Conservation (phyloP, 768 basidiomycete species). For the Xerocomellus intermedius region DNA sequence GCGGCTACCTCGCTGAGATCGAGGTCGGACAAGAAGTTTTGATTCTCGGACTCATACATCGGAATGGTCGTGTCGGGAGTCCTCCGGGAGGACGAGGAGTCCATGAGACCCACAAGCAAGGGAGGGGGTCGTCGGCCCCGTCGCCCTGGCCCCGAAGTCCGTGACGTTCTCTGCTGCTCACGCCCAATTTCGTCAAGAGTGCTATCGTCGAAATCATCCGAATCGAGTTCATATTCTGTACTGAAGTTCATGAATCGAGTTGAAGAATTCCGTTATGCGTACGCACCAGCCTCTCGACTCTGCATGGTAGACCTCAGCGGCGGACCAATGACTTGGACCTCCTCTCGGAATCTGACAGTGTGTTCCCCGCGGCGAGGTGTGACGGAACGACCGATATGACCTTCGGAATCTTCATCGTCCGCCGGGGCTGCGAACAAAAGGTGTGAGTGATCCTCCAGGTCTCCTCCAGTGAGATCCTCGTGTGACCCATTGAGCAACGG, state of each 20-base stretch:
- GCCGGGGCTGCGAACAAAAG: slow-evolving; percentile 55
- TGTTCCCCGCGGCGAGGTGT: slow-evolving; percentile 40
- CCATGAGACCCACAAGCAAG: slow-evolving; percentile 76
- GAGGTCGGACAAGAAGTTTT: slow-evolving; percentile 24
- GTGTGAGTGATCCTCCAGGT: slow-evolving; percentile 20
- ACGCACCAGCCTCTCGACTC: slow-evolving; percentile 82
- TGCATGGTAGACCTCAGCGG: slow-evolving; percentile 68
- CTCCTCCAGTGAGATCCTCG: slow-evolving; percentile 38
- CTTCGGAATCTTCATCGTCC: slow-evolving; percentile 55
- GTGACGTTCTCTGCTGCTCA: slow-evolving; percentile 23
- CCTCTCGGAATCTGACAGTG: slow-evolving; percentile 63
- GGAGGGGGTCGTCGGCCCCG: slow-evolving; percentile 62
- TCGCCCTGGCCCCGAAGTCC: slow-evolving; percentile 32
- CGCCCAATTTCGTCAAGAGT: slow-evolving; percentile 31
- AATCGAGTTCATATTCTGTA: slow-evolving; percentile 80
- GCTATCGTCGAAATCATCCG: slow-evolving; percentile 73
- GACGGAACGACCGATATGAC: slow-evolving; percentile 32
- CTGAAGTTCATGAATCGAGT: slow-evolving; percentile 7
- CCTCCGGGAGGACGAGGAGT: slow-evolving; percentile 54
- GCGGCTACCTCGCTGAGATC: slow-evolving; percentile 73
- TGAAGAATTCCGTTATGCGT: slow-evolving; percentile 16
- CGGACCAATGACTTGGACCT: slow-evolving; percentile 66
- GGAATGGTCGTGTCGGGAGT: slow-evolving; percentile 58
- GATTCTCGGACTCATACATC: slow-evolving; percentile 37
- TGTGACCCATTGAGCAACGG: slow-evolving; percentile 55